Conservation (phyloP, 1,284 basidiomycete species). For the Coniferiporia sulphurascens region DNA sequence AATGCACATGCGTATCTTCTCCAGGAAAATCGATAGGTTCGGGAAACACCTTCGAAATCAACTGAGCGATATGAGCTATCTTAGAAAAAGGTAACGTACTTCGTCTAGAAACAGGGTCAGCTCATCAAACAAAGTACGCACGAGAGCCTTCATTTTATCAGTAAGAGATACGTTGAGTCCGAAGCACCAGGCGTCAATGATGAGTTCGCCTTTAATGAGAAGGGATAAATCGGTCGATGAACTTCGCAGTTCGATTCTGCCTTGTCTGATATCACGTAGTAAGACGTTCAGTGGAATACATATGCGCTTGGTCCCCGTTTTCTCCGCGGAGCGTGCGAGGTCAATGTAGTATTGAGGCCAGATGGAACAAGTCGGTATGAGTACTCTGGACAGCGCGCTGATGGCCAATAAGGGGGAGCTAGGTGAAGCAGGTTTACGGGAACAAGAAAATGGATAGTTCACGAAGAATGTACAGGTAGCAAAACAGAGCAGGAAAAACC, state of each 20-base stretch:
- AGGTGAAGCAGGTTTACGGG: background rate
- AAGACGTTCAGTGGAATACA: background rate
- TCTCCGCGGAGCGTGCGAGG: background rate
- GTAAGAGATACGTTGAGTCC: background rate
- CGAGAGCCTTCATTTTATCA: background rate
- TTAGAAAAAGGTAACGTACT: background rate
- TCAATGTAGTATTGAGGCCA: constrained; percentile 11
- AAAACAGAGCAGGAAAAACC: background rate
- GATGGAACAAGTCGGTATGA: constrained; percentile 13
- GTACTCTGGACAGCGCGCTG: constrained; percentile 9
- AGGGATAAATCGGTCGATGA: constrained; percentile 8
- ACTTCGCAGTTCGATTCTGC: constrained; percentile 9
- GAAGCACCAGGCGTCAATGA: constrained; percentile 9
- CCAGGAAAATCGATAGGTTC: background rate
- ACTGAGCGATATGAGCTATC: background rate
- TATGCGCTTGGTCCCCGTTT: background rate
- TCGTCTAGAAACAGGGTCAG: background rate
- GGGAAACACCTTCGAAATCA: background rate
- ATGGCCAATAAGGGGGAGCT: background rate
- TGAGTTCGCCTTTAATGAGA: constrained; percentile 3
- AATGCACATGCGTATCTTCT: background rate
- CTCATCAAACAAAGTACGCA: constrained; percentile 7
- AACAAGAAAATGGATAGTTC: background rate
- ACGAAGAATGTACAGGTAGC: background rate
- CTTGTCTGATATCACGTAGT: constrained; percentile 9